Conservation (phyloP, 306 rosid genomes). For the Malus domestica region DNA sequence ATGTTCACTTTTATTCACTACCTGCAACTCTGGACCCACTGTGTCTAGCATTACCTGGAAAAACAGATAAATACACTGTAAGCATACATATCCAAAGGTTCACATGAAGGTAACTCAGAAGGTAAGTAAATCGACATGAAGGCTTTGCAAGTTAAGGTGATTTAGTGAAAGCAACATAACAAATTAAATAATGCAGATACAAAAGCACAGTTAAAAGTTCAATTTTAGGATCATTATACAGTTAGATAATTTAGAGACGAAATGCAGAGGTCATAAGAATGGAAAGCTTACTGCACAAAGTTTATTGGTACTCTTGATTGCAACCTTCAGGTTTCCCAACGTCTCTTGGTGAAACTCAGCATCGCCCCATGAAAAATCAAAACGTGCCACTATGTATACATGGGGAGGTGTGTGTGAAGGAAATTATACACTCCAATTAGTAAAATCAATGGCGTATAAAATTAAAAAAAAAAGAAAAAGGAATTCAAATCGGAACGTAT, state of each 20-base stretch:
- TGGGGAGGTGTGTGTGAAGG: neutral
- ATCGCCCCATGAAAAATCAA: constrained; percentile 85
- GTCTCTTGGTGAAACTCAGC: constrained; percentile 77
- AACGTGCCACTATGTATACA: constrained; percentile 55
- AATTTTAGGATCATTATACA: neutral
- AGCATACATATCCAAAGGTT: constrained; percentile 3
- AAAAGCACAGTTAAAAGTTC: neutral
- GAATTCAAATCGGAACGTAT: neutral
- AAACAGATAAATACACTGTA: constrained; percentile 9
- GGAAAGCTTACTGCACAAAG: constrained; percentile 63
- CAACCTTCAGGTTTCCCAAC: constrained; percentile 57
- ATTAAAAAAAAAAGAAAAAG: neutral
- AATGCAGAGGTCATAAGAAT: neutral
- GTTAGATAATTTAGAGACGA: neutral
- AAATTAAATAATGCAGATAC: neutral
- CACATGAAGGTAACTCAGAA: neutral
- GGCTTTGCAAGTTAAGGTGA: neutral
- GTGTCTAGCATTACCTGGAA: constrained; percentile 85
- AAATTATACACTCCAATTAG: neutral
- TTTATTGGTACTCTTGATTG: constrained; percentile 52
- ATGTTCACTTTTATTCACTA: constrained; percentile 53
- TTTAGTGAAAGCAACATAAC: neutral
- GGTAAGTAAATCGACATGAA: neutral
- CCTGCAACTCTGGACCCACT: constrained; percentile 82
- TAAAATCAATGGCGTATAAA: neutral